Evolutionary conservation across 768 basidiomycete species (phyloP), one percentile per base, ranked within the genome.

Genomic region (Suillus lakei): DNA sequence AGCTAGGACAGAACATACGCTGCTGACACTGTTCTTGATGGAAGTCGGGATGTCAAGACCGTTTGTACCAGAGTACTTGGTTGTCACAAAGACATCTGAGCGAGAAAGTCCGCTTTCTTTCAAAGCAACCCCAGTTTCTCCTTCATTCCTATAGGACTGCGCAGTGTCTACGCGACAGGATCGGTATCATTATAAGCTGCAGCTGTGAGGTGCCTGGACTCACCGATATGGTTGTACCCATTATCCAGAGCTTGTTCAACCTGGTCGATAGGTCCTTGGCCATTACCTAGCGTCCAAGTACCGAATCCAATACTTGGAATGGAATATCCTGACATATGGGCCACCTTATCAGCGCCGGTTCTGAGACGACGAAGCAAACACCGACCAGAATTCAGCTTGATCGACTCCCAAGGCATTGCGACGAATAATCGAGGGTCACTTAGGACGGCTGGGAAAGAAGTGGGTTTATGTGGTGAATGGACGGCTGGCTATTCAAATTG

Each of bases 161-260:
- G 87, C 88, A 2, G 88, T 89, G 67, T 88, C 88, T 88, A 67
- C 4, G 9, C 7, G 43, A 53, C 34, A 9, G 21, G 10, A 51
- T 34, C 68, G 12, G 32, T 6, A 2, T 54, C 10, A 54, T 32
- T 18, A 32, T 32, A 13, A n/a, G 53, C 4, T 54, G 53, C 6
- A 32, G 53, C 21, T 54, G 34, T n/a, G 32, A 54, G 30, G 21
- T 54, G 12, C 12, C 12, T 34, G 32, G 53, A 34, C 84, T 60
- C 66, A 86, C 89, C 89, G 54, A 91, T 74, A 70, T 90, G 90
- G 56, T 77, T 77, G 78, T 89, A 90, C 4, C 90, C 90, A 5
- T 84, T 81, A 0, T 82, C 82, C 54, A 91, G 75, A 4, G 88
- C 89, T 70, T 88, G 86, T 69, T 86, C 86, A 36, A 91, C 86